Percentiles rank a stretch among this genome's conserved stretches.
Conservation (phyloP, 2,329 filamentous ascomycete species). For the Ascochyta pisi region DNA sequence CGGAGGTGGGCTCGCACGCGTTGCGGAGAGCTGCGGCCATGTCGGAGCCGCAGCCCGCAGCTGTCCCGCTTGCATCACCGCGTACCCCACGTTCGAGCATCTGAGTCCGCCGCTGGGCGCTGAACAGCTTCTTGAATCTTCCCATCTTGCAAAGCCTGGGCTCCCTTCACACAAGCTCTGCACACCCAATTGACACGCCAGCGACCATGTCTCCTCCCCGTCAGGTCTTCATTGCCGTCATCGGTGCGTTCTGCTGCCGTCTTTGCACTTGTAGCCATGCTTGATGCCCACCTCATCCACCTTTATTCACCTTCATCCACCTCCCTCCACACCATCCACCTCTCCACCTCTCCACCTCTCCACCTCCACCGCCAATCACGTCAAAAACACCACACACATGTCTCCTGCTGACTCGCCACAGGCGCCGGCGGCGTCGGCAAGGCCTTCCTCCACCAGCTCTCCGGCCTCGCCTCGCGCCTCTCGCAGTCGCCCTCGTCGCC, state of each 20-base stretch:
- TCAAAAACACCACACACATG: too few species aligned
- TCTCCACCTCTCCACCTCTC: too few species aligned
- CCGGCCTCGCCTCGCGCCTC: slow-evolving; percentile 68
- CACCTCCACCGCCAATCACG: too few species aligned
- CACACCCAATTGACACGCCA: slow-evolving; percentile 16
- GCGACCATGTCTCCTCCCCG: slow-evolving; percentile 50
- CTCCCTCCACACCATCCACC: too few species aligned
- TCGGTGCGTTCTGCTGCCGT: slow-evolving; percentile 44
- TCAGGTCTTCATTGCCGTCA: slow-evolving; percentile 57
- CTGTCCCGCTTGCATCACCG: slow-evolving; percentile 23
- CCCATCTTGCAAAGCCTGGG: neutral
- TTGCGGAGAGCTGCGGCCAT: slow-evolving; percentile 25
- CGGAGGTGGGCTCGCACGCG: slow-evolving; percentile 1
- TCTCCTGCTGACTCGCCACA: slow-evolving; percentile 46
- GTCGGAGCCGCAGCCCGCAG: slow-evolving; percentile 25
- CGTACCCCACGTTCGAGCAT: slow-evolving; percentile 1
- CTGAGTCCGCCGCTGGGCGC: too few species aligned
- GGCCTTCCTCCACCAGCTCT: slow-evolving; percentile 84
- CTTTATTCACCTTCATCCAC: too few species aligned
- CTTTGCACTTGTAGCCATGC: neutral
- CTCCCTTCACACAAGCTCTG: slow-evolving; percentile 9
- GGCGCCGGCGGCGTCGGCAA: slow-evolving; percentile 93
- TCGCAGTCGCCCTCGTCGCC: slow-evolving; percentile 60
- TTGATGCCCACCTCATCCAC: too few species aligned
- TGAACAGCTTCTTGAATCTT: neutral